These are phyloP conservation scores for Vanilla planifolia DNA, from an alignment of 106 monocot genomes.

Conservation along the genomic window DNA sequence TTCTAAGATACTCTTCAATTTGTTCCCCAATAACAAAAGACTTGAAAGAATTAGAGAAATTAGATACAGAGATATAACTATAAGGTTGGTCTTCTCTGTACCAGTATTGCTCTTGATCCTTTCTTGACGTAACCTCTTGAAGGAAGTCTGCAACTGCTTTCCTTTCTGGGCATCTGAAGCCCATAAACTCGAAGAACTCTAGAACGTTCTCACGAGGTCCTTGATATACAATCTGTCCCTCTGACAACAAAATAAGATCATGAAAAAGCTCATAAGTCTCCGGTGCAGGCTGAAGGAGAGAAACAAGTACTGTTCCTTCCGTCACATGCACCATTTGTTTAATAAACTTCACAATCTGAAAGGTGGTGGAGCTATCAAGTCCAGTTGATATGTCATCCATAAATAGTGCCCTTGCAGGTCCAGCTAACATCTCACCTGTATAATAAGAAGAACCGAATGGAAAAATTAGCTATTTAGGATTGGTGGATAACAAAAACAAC, in stretches of 20 bases:
- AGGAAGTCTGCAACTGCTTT: slow-evolving; percentile 24
- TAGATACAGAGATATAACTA: slow-evolving; percentile 4
- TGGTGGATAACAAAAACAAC: no score
- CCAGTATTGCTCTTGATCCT: slow-evolving; percentile 35
- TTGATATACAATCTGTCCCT: slow-evolving; percentile 76
- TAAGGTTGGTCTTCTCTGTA: slow-evolving; percentile 4
- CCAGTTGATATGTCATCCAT: slow-evolving; percentile 64
- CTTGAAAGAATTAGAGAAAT: slow-evolving; percentile 13
- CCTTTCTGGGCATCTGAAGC: slow-evolving; percentile 25
- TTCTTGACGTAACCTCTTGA: slow-evolving; percentile 24
- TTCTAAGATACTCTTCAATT: slow-evolving; percentile 10
- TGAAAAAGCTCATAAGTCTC: slow-evolving; percentile 91
- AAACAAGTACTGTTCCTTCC: slow-evolving; percentile 73
- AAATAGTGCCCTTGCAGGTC: slow-evolving; percentile 36
- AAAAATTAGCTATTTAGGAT: no score
- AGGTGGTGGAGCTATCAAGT: slow-evolving; percentile 17
- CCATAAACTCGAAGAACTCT: slow-evolving; percentile 15
- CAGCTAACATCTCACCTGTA: no score
- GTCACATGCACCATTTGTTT: slow-evolving; percentile 69
- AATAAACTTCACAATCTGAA: slow-evolving; percentile 8
- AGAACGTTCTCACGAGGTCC: slow-evolving; percentile 12
- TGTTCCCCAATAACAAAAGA: slow-evolving; percentile 6
- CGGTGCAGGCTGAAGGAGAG: slow-evolving; percentile 90
- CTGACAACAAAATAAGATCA: slow-evolving; percentile 74
- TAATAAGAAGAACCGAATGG: no score